phyloP scores from a whole-genome alignment of 371 early-diverging fungal genomes.

The Mortierella sp. region DNA sequence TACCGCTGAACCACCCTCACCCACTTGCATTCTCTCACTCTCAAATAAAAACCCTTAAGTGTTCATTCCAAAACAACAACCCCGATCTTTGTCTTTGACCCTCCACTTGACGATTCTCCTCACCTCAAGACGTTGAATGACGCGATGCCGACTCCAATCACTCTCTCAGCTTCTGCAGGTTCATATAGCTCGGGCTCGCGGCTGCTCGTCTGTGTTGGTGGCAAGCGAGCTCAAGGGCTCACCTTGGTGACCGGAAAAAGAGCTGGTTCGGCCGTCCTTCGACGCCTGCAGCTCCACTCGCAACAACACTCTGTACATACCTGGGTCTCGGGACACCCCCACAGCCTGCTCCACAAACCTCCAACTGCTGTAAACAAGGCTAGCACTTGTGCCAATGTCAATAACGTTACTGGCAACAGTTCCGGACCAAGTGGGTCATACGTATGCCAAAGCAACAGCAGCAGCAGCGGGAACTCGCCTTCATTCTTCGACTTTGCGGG shows the following conservation, averaged over 20 bases:
- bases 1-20: slow-evolving; percentile 17
- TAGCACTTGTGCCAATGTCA: background rate
- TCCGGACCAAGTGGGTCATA: slow-evolving; percentile 9
- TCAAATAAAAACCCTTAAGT: no score
- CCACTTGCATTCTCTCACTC: no score
- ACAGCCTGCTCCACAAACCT: slow-evolving; percentile 32
- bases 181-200: slow-evolving; percentile 12
- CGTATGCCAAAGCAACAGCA: background rate
- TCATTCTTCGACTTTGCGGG: slow-evolving; percentile 46
- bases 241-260: slow-evolving; percentile 23
- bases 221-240: slow-evolving; percentile 13
- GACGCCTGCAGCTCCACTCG: slow-evolving; percentile 1
- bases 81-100: background rate
- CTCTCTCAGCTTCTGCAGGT: slow-evolving; percentile 16
- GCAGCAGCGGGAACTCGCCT: slow-evolving; percentile 7
- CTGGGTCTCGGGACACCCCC: slow-evolving; percentile 54
- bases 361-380: slow-evolving; percentile 11
- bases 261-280: slow-evolving; percentile 3
- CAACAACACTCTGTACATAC: slow-evolving; percentile 28
- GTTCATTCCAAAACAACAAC: no score
- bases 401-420: background rate
- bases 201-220: slow-evolving; percentile 9
- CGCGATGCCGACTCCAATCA: slow-evolving; percentile 13
- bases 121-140: background rate
- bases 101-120: slow-evolving; percentile 1